A percentile compares a stretch with the other conserved stretches of the same genome.
Evolutionary conservation across 169 alveolate genomes (phyloP).

Genomic region (Eimeria necatrix): DNA sequence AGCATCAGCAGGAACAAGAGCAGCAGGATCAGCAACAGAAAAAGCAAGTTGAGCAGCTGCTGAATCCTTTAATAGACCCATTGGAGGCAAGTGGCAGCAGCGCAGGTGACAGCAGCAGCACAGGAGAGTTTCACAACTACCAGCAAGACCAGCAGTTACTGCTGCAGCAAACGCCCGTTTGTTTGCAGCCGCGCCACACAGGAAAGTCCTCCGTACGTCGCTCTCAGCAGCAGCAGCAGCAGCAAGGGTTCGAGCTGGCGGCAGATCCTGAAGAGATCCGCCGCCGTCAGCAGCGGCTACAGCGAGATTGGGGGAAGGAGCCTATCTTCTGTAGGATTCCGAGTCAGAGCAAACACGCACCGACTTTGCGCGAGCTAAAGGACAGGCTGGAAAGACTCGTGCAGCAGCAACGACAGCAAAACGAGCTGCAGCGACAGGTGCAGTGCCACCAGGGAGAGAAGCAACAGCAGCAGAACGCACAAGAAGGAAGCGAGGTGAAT

Average conservation of each 20-base stretch:
- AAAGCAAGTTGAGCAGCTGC: background rate
- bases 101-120: background rate
- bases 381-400: conserved; percentile 1
- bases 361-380: background rate
- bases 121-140: background rate
- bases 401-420: conserved; percentile 7
- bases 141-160: background rate
- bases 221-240: conserved; percentile 25
- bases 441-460: background rate
- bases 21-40: background rate
- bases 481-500: background rate
- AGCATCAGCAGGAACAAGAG: background rate
- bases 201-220: background rate
- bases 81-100: background rate
- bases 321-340: background rate
- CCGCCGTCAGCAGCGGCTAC: conserved; percentile 49
- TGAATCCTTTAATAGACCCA: background rate
- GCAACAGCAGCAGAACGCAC: too few species aligned
- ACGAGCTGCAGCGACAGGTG: background rate
- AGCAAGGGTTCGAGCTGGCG: background rate
- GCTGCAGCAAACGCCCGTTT: background rate
- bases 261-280: conserved; percentile 6
- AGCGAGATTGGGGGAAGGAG: background rate
- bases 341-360: too few species aligned
- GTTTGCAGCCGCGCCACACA: background rate